phyloP scores from a whole-genome alignment of 2,329 filamentous ascomycete species.

The Sarocladium oryzae region DNA sequence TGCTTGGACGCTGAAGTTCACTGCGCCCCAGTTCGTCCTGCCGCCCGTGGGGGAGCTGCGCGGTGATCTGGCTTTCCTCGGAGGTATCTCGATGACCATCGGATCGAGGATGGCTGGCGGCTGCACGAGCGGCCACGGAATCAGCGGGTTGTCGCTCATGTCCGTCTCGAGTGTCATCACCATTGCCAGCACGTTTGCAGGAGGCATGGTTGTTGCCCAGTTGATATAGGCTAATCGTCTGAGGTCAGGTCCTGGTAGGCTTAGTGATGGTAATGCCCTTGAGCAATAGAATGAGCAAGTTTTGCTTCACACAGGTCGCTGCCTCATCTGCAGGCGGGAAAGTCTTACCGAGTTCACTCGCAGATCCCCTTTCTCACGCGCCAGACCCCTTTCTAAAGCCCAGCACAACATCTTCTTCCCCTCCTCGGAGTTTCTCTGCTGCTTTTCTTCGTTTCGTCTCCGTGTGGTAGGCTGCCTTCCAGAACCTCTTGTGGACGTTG shows the following conservation, averaged over 20 bases:
- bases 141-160: constrained; percentile 59
- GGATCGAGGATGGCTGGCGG: constrained; percentile 58
- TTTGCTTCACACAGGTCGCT: no score
- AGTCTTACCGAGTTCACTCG: no score
- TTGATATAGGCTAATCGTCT: background rate
- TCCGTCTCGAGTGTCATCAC: constrained; percentile 57
- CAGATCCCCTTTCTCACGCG: no score
- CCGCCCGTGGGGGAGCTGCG: constrained; percentile 24
- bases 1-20: constrained; percentile 31
- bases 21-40: constrained; percentile 24
- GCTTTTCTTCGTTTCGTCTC: constrained; percentile 15
- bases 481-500: background rate
- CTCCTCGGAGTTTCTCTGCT: constrained; percentile 12
- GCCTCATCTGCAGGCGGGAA: no score
- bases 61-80: constrained; percentile 36
- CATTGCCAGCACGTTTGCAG: constrained; percentile 50
- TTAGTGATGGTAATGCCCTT: no score
- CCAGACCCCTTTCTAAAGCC: no score
- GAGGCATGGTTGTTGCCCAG: constrained; percentile 28
- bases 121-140: constrained; percentile 63
- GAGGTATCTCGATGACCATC: constrained; percentile 51
- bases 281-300: no score
- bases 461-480: background rate
- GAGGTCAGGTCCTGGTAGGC: no score
- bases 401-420: no score